Evolutionary conservation across 495 filamentous ascomycete species (phyloP), one percentile per base, ranked within the genome.

Genomic region (Aspergillus saccharolyticus): DNA sequence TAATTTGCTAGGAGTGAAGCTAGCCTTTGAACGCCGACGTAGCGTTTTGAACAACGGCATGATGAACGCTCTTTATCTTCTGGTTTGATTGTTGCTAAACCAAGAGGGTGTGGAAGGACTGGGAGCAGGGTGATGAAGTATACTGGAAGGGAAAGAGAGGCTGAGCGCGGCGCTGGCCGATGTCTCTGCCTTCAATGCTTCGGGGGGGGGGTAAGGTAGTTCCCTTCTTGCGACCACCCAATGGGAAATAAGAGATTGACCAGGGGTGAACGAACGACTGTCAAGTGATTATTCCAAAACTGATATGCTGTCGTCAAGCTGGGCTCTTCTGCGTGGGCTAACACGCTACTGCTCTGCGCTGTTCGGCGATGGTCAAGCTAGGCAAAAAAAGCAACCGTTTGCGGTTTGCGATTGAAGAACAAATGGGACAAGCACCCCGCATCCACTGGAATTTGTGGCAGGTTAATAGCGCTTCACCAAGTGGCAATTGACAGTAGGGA

Each of bases 41-140:
- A 96, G 72, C 60, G 89, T 83, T 68, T 85, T 90, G 70, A 95
- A 80, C 67, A 96, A 90, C 43, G 87, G 71, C 80, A 82, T 82
- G 54, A 42, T 62, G 59, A 42, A n/a, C 19, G 19, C 21, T 12
- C 10, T 45, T 46, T 3, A n/a, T n/a, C 25, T 53, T 45, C 42
- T 47, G 30, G 22, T 52, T 16, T 57, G 20, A 30, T 43, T 43
- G 43, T 25, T 28, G 25, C 25, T 28, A 9, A 28, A 28, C 25
- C 25, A 28, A 28, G 25, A 28, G 25, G 5, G 22, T 42, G 1
- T 42, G 1, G 30, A 25, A 16, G 47, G 15, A 19, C 17, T 51
- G 56, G 30, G 33, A 53, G 55, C 53, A 49, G 54, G 28, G 53
- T 45, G n/a, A 46, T 18, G 10, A 56, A 56, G 44, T 56, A 56